A percentile compares a stretch with the other conserved stretches of the same genome.
phyloP scores from a whole-genome alignment of 768 basidiomycete species.

The Leucogyrophana mollusca region DNA sequence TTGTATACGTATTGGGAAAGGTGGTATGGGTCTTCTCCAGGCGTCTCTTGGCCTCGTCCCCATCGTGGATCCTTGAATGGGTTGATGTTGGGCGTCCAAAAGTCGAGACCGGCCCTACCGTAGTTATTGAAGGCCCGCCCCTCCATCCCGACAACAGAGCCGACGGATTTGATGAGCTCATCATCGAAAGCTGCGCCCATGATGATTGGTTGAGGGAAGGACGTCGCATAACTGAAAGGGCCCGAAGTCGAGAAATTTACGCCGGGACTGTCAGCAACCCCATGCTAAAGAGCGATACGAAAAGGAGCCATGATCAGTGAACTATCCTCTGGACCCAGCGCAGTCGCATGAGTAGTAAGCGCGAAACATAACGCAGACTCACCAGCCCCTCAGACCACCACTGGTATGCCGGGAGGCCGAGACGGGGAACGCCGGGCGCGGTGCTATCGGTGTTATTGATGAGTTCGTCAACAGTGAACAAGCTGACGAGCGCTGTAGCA shows the following conservation, averaged over 20 bases:
- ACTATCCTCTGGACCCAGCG: too few species aligned
- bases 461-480: constrained; percentile 51
- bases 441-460: constrained; percentile 49
- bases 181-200: constrained; percentile 58
- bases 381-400: constrained; percentile 66
- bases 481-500: constrained; percentile 46
- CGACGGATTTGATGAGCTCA: constrained; percentile 45
- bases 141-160: constrained; percentile 53
- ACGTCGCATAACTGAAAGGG: constrained; percentile 55
- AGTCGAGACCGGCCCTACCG: constrained; percentile 52
- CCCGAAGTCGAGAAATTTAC: constrained; percentile 48
- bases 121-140: constrained; percentile 58
- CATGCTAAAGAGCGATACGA: constrained; percentile 40
- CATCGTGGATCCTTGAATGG: constrained; percentile 63
- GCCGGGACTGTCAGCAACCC: constrained; percentile 52
- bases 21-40: constrained; percentile 59
- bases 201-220: constrained; percentile 56
- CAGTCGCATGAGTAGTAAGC: too few species aligned
- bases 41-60: constrained; percentile 63
- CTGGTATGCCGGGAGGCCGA: constrained; percentile 55
- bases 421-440: constrained; percentile 50
- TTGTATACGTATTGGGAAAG: constrained; percentile 52
- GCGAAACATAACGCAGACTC: too few species aligned
- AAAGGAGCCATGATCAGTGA: background rate
- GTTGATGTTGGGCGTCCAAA: constrained; percentile 52